These are phyloP conservation scores for Solanum hybrid DNA, from an alignment of 305 asterid species.

Conservation along the genomic window DNA sequence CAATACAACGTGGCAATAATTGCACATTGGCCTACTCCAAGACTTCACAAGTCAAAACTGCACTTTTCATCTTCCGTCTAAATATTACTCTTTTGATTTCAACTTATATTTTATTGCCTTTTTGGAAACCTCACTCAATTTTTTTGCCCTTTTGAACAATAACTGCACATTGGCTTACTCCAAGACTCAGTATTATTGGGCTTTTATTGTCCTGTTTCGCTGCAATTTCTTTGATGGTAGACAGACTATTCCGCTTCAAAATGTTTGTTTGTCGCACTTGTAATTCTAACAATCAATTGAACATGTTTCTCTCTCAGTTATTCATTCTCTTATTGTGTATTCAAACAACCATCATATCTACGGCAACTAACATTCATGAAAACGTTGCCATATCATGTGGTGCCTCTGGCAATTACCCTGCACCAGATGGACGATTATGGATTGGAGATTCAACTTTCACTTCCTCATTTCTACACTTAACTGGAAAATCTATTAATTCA, in stretches of 20 bases:
- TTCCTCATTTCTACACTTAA: not conserved
- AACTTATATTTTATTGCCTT: too few relatives aligned
- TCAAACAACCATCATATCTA: not conserved
- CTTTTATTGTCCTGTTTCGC: not conserved
- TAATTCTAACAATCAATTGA: not conserved
- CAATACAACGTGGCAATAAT: not conserved
- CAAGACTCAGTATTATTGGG: not conserved
- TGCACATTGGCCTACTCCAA: not conserved
- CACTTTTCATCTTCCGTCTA: too few relatives aligned
- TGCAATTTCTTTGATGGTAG: not conserved
- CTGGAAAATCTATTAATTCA: too few relatives aligned
- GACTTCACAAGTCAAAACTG: not conserved
- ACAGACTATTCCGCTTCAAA: not conserved
- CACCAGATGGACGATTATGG: slow-evolving; percentile 29
- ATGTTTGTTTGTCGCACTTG: not conserved
- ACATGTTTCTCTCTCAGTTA: slow-evolving; percentile 12
- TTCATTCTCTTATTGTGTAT: slow-evolving; percentile 13
- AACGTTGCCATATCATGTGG: slow-evolving; percentile 52
- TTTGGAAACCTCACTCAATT: too few relatives aligned
- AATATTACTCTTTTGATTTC: too few relatives aligned
- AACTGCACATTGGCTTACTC: too few relatives aligned
- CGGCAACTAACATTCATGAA: slow-evolving; percentile 16
- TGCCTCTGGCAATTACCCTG: slow-evolving; percentile 24
- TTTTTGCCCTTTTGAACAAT: too few relatives aligned
- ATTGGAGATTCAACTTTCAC: not conserved